Percentiles rank a stretch among this genome's conserved stretches.
Conservation (phyloP, 1,139 yeast genomes). For the Lodderomyces parapsilosis region DNA sequence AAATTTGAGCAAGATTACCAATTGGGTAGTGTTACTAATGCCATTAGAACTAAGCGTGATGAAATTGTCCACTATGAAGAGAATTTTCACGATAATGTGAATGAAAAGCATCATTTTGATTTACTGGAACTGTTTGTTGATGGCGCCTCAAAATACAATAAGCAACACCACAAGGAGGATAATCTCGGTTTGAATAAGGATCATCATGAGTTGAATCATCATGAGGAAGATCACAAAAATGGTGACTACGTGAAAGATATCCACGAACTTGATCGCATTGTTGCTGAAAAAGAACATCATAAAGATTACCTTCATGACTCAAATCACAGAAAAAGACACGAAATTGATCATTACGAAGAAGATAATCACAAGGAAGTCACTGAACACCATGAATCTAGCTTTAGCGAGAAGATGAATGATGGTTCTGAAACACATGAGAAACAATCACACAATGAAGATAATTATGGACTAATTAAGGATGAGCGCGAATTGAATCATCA, state of each 20-base stretch:
- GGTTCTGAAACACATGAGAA: too few relatives aligned
- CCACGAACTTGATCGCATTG: background rate
- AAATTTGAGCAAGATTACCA: constrained; percentile 1
- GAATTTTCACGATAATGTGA: background rate
- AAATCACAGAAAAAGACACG: constrained; percentile 4
- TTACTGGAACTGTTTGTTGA: background rate
- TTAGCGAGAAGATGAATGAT: background rate
- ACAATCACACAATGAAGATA: background rate
- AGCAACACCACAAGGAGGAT: constrained; percentile 1
- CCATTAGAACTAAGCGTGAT: background rate
- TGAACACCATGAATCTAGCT: constrained; percentile 3
- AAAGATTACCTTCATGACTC: constrained; percentile 1
- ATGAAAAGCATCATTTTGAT: background rate
- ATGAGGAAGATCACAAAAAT: constrained; percentile 1
- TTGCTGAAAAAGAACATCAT: background rate
- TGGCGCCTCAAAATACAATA: background rate
- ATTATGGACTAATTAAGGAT: background rate
- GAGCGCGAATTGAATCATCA: background rate
- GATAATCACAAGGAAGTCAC: background rate
- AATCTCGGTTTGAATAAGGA: background rate
- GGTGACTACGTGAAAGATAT: background rate
- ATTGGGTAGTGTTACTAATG: background rate
- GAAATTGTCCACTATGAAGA: constrained; percentile 2
- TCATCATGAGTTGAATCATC: background rate
- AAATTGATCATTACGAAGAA: background rate